Base-by-base conservation (phyloP, 78 protist species). In the slime mould (Dictyostelium discoideum) region DNA sequence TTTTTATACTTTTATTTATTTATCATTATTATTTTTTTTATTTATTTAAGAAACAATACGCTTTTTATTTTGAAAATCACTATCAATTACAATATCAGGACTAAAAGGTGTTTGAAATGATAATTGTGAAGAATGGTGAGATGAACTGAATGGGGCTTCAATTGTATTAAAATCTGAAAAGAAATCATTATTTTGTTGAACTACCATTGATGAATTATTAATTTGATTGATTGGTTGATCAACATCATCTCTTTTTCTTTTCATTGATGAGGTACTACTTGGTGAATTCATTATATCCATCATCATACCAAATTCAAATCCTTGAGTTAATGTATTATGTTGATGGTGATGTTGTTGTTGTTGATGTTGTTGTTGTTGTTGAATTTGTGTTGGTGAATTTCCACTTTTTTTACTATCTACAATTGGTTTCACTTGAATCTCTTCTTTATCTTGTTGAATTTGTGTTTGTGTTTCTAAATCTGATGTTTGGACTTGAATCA, bases 281-380 rank as follows among this genome's bases (percentile, higher is more conserved):
- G 92, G 92, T 57, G 92, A 83, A 72, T 57, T 77, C 18, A 74
- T 57, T 3, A 86, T 86, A 57, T 77, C 85, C 73, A 57, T 78
- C 40, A 77, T 77, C 16, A 57, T 26, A 16, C 78, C 73, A 54
- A 48, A 67, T 26, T 85, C 92, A 26, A 85, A 50, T 60, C 69
- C 69, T 60, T 60, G 69, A 5, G 50, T n/a, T 67, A 32, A 13
- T 76, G 29, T n/a, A 9, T 26, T 22, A 13, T n/a, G n/a, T 76
- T 76, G 85, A 3, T 44, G 85, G 16, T 79, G 85, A n/a, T n/a
- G 63, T 9, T 40, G 76, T 67, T 20, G 63, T 44, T 77, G 83
- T 67, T 20, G 63, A 22, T 77, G 83, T 4, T 37, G 44, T 20
- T 77, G 54, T 77, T 20, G 83, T 9, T 77, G 84, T 40, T 79